Evolutionary conservation across 345 rosid genomes (phyloP), one percentile per base, ranked within the genome.

Genomic region (Salix arbutifolia): DNA sequence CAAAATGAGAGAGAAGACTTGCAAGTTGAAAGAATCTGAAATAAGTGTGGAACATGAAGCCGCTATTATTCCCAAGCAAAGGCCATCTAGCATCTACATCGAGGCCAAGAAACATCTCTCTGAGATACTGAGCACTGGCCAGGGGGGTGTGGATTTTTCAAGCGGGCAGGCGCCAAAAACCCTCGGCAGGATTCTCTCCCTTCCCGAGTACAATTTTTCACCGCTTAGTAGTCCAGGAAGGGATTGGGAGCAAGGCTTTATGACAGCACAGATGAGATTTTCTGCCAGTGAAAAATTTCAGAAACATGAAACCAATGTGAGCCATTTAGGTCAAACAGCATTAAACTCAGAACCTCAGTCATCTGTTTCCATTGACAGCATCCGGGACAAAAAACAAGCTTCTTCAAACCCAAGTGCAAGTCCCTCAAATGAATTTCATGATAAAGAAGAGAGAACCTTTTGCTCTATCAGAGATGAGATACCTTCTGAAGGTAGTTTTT

Each of bases 61-160:
- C 73, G 74, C 60, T 33, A 83, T 84, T 31, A 74, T 73, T 76
- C 84, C 90, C 44, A 81, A 80, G 78, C 83, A 81, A 81, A 85
- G 90, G 77, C 80, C 83, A 69, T 85, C 98, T 25, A 86, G 84
- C 86, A 90, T 96, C 80, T 94, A 96, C 67, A 60, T 85, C 62
- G 98, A 92, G 85, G 99, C 99, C 83, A 96, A 85, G 88, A 96
- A 90, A 79, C 99, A 92, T 87, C 89, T 96, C 21, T 89, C 93
- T 28, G 97, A 91, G 79, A 88, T 91, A 93, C 85, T 96, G 77
- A 86, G 83, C 75, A 85, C 71, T 77, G 94, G 89, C 68, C 86
- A 83, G 60, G 85, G 79, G 69, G 83, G 75, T 80, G 79, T 69
- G 8, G 85, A 78, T 74, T 76, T 81, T 83, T 88, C 96, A 58